Evolutionary conservation across 352 stramenopile genomes (phyloP).

Genomic region (Pythium sukuiense): DNA sequence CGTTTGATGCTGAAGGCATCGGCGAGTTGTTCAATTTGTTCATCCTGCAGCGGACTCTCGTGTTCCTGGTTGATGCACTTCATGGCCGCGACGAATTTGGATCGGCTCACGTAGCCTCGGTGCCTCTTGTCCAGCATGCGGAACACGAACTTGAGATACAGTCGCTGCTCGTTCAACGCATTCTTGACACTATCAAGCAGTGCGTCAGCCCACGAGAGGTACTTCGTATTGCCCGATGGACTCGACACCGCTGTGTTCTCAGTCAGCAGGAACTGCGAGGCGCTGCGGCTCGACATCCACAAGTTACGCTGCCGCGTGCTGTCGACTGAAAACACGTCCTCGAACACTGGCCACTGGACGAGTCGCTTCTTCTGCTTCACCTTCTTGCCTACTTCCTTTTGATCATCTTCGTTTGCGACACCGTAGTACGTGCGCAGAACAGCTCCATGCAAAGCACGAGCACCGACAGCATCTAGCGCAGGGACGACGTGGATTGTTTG

Average conservation of each 20-base stretch:
- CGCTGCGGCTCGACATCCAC: slow-evolving; percentile 58
- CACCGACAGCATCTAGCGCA: slow-evolving; percentile 44
- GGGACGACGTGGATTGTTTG: slow-evolving; percentile 53
- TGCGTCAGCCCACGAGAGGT: slow-evolving; percentile 59
- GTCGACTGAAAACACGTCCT: slow-evolving; percentile 75
- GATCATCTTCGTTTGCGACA: slow-evolving; percentile 18
- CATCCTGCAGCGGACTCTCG: slow-evolving; percentile 51
- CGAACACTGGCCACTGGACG: slow-evolving; percentile 65
- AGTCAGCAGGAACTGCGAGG: slow-evolving; percentile 41
- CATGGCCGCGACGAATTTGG: slow-evolving; percentile 76
- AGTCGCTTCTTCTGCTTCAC: slow-evolving; percentile 47
- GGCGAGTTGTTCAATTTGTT: slow-evolving; percentile 66
- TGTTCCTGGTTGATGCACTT: slow-evolving; percentile 76
- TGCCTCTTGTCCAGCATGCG: slow-evolving; percentile 72
- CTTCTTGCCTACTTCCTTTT: slow-evolving; percentile 14
- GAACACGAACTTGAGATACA: slow-evolving; percentile 85
- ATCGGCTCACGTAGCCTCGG: slow-evolving; percentile 56
- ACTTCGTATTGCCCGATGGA: slow-evolving; percentile 32
- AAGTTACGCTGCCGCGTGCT: slow-evolving; percentile 63
- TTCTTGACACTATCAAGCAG: slow-evolving; percentile 75
- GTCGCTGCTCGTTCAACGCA: slow-evolving; percentile 69
- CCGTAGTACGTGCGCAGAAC: slow-evolving; percentile 72
- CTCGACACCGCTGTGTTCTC: slow-evolving; percentile 36
- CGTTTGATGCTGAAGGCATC: slow-evolving; percentile 50
- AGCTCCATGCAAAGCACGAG: slow-evolving; percentile 55